Base-by-base conservation (phyloP, 306 rosid genomes). In the Lathyrus oleraceus region DNA sequence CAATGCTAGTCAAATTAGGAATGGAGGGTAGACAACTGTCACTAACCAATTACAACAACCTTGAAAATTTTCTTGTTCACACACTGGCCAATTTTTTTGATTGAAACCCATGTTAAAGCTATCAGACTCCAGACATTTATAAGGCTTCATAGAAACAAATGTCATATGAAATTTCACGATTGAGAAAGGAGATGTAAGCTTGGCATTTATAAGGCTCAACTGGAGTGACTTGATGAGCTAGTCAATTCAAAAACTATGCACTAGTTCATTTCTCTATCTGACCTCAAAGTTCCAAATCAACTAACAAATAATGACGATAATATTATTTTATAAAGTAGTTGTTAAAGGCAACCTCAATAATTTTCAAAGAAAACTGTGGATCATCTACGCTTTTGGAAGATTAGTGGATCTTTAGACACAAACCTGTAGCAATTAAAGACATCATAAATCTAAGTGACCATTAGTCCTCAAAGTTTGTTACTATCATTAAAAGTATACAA, bases 311-410 rank as follows among this genome's bases (percentile, higher is more conserved):
- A 60, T 10, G 54, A 27, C 3, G 15, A 16, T 7, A 73, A n/a
- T 49, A 53, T 42, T 40, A 64, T 27, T 59, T 72, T 40, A 60
- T 1, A 16, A 47, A 32, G 57, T 62, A 66, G 70, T 35, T 64
- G 49, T 1, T 8, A 65, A 75, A 79, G 51, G 57, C 6, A 45
- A 48, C 67, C 51, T 30, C 53, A 69, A 70, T 4, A 69, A 70
- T 4, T 80, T 69, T 70, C 61, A 79, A 74, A 36, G 78, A 76
- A 71, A 65, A 71, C 47, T 65, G 81, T 60, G 14, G 68, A 66
- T 60, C 9, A 81, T 52, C 80, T 70, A 80, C 76, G 40, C 40
- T 40, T 75, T 80, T 75, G 73, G 73, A 71, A 70, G 64, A 76
- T 67, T 71, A 61, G 58, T 63, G 79, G 36, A 72, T 67, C 51